Evolutionary conservation across 352 stramenopile species (phyloP), one percentile per base, ranked within the genome.

Genomic region (Pythium vanterpoolii): DNA sequence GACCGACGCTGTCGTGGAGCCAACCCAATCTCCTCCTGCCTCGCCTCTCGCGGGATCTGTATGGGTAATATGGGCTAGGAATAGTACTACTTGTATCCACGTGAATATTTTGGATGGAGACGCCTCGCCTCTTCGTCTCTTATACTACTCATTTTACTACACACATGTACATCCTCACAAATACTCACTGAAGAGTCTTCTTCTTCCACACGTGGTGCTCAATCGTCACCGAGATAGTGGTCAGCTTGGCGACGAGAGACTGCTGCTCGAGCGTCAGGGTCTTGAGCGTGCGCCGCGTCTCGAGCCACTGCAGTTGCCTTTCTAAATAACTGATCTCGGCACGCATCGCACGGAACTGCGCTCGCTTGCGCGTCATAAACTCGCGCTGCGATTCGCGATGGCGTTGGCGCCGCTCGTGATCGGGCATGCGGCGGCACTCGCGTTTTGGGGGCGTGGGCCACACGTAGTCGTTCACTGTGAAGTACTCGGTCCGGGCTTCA

Each of bases 281-380:
- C 38, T 52, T 54, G 33, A 66, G 50, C 43, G 52, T 42, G 16
- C 46, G 49, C 10, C 59, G 26, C 19, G 36, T 36, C n/a, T 66
- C 26, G 26, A 66, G 59, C 59, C 59, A 66, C 34, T 30, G 59
- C 27, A 56, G 4, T n/a, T 61, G 59, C 11, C 28, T 45, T 34
- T 68, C 61, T 39, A 68, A 42, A 18, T 60, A 33, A 34, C 31
- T 46, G 34, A 68, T 62, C 54, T 68, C 61, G 9, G 39, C 31
- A 4, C 54, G 61, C 53, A 68, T 62, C 11, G 46, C 61, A 11
- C 34, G 47, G 26, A 68, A 60, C 31, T 56, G 61, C 7, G 45
- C 30, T 16, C 54, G 53, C 42, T 68, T 68, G 3, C 61, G 61
- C 18, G 39, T 63, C 61, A 68, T 62, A 39, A 68, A 68, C 31